Evolutionary conservation across 2,329 filamentous ascomycete genomes (phyloP), one percentile per base, ranked within the genome.

Genomic region (Epichloe sylvatica): DNA sequence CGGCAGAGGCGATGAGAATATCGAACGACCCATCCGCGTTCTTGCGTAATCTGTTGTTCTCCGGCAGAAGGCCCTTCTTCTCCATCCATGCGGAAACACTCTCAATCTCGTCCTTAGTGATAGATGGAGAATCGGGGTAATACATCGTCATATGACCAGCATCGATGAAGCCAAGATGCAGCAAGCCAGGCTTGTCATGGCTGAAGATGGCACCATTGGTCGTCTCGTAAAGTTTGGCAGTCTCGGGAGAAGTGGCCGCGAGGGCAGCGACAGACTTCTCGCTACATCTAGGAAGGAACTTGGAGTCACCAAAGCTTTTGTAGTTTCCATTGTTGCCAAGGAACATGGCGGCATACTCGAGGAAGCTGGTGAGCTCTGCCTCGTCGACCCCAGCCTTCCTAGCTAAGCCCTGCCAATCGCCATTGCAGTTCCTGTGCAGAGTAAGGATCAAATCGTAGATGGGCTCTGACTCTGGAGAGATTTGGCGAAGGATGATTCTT

Each of bases 231-330:
- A 80, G 75, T 53, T 74, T 72, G 59, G 77, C 71, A 6, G 83
- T 78, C 48, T 83, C 78, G 2, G 77, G 67, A 0, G 74, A 74
- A 15, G 76, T 73, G 15, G 73, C 71, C 42, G 83, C 81, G 35
- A 91, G 71, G 52, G 81, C 76, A 46, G 78, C 74, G 52, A 90
- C 75, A 5, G 74, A 76, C 51, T 77, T 75, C 56, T 81, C 75
- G 6, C 75, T 71, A 59, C 84, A 79, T 57, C 85, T 75, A 2
- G 86, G 86, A 51, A 92, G 76, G 62, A 92, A 90, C 63, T 92
- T 92, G 59, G 83, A 78, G 66, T 92, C 86, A 41, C 87, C 87
- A 59, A 90, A 91, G 57, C 84, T 84, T 70, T 91, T 91, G 70
- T 91, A 92, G 66, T 92, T 92, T 54, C 87, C 85, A 53, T 75